A percentile compares a stretch with the other conserved stretches of the same genome.
These are phyloP conservation scores for Diaporthe sp. DNA, from an alignment of 2,329 filamentous ascomycete genomes.

Conservation along the genomic window DNA sequence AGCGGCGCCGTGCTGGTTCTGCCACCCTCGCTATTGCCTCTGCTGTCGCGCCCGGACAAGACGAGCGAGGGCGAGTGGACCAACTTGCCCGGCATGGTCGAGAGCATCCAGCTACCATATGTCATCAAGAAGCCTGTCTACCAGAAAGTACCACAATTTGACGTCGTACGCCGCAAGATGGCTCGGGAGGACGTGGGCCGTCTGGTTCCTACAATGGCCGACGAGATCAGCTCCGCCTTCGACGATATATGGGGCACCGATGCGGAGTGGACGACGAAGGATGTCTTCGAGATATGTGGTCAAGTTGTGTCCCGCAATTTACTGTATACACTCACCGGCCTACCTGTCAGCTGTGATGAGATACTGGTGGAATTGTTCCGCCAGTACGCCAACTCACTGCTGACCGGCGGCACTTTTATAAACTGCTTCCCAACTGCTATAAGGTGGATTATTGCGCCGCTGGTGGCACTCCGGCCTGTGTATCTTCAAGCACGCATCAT, in stretches of 20 bases:
- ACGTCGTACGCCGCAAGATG: too few relatives aligned
- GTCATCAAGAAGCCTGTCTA: too few relatives aligned
- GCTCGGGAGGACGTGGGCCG: too few relatives aligned
- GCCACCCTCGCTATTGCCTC: background rate
- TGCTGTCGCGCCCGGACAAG: background rate
- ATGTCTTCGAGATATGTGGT: background rate
- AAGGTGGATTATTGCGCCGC: background rate
- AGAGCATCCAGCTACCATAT: background rate
- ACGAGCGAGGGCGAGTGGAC: background rate
- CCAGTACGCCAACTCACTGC: background rate
- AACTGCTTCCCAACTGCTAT: conserved; percentile 12
- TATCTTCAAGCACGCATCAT: background rate
- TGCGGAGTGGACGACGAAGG: background rate
- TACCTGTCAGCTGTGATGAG: background rate
- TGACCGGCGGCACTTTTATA: background rate
- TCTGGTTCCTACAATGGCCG: background rate
- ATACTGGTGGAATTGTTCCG: background rate
- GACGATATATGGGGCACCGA: conserved; percentile 1
- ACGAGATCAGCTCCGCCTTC: background rate
- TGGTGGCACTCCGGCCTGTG: background rate
- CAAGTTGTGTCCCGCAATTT: background rate
- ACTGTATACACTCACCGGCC: background rate
- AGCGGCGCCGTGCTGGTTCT: background rate
- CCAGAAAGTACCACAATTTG: too few relatives aligned
- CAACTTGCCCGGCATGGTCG: background rate